Conservation (phyloP, 2,329 filamentous ascomycete species). For the Colletotrichum scovillei region DNA sequence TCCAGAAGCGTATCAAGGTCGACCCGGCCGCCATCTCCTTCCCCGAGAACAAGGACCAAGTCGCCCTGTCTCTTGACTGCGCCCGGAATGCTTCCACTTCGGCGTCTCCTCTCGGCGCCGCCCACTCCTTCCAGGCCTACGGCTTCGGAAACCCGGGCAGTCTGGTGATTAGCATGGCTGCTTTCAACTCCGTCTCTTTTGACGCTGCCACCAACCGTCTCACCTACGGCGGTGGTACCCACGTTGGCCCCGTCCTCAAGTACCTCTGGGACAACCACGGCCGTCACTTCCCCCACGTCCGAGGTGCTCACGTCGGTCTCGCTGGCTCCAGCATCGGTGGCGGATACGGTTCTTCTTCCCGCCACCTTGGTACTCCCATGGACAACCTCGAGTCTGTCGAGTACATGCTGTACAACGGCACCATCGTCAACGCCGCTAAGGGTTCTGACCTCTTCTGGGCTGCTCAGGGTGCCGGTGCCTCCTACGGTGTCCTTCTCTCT, state of each 20-base stretch:
- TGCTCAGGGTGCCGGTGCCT: conserved; percentile 35
- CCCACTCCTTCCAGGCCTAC: conserved; percentile 35
- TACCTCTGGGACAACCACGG: conserved; percentile 33
- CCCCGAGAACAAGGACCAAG: conserved; percentile 33
- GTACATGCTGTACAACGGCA: conserved; percentile 38
- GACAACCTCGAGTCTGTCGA: conserved; percentile 33
- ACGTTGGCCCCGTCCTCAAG: conserved; percentile 35
- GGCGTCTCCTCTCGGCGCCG: conserved; percentile 31
- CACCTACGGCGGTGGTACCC: conserved; percentile 32
- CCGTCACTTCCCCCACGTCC: conserved; percentile 36
- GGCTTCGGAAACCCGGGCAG: conserved; percentile 34
- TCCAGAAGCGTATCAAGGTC: conserved; percentile 35
- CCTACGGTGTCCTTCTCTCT: conserved; percentile 34
- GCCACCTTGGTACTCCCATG: conserved; percentile 35
- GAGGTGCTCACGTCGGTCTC: conserved; percentile 33
- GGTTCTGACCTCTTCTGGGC: conserved; percentile 37
- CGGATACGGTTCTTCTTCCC: conserved; percentile 28
- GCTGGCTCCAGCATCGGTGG: conserved; percentile 35
- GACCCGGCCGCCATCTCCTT: conserved; percentile 34
- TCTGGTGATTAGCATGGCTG: conserved; percentile 35
- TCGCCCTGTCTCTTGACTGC: conserved; percentile 34
- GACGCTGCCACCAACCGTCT: conserved; percentile 27
- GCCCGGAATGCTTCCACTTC: conserved; percentile 33
- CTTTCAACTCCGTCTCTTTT: conserved; percentile 30
- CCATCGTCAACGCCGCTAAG: conserved; percentile 29